phyloP scores from a whole-genome alignment of 805 yeast species.

The Lipomyces japonicus region DNA sequence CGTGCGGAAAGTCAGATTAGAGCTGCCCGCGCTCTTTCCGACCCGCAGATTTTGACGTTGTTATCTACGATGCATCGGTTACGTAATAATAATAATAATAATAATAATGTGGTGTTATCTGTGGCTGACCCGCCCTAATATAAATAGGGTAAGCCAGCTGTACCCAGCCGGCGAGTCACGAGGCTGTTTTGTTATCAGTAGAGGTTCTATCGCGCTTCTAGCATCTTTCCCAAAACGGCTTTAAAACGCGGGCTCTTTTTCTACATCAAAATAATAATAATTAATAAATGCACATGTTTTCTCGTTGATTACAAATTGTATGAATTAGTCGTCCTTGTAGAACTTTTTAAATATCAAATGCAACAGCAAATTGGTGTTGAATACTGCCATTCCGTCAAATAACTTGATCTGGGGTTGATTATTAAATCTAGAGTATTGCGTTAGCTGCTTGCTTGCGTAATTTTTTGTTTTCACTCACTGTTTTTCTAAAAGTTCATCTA shows the following conservation, averaged over 20 bases:
- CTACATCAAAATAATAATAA: neutral
- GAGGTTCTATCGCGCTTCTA: too few species aligned
- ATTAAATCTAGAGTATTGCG: conserved; percentile 45
- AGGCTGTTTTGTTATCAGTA: too few species aligned
- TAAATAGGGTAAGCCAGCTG: too few species aligned
- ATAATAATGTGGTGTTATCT: too few species aligned
- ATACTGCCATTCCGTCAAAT: conserved; percentile 64
- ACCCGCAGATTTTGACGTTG: too few species aligned
- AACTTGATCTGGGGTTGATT: conserved; percentile 50
- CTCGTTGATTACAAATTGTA: neutral
- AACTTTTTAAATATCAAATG: conserved; percentile 70
- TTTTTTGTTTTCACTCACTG: conserved; percentile 48
- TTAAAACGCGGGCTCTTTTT: neutral
- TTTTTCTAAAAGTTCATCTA: conserved; percentile 66
- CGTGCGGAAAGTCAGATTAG: too few species aligned
- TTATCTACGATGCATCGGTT: too few species aligned
- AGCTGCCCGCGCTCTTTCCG: too few species aligned
- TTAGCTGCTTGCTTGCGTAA: neutral
- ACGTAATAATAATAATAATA: too few species aligned
- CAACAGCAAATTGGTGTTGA: conserved; percentile 65
- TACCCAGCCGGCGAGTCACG: too few species aligned
- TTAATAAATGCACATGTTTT: neutral
- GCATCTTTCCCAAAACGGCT: too few species aligned
- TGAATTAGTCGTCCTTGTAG: conserved; percentile 22
- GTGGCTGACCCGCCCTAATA: too few species aligned